Conservation (phyloP, 306 rosid species). For the Albizia julibrissin region DNA sequence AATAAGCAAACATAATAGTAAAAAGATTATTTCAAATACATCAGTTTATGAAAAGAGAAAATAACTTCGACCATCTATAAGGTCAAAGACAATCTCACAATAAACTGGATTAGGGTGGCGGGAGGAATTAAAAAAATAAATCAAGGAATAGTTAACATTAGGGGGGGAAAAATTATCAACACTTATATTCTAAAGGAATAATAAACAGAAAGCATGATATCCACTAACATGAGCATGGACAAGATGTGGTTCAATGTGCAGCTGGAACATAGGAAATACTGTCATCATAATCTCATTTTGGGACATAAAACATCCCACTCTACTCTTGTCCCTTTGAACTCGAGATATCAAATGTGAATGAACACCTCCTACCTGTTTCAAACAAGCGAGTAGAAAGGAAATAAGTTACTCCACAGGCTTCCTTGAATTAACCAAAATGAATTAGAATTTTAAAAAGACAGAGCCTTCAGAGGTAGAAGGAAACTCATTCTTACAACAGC, state of each 20-base stretch:
- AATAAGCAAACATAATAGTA: conserved; percentile 8
- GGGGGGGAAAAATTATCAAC: conserved; percentile 24
- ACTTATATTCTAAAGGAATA: conserved; percentile 9
- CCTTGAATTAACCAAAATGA: conserved; percentile 22
- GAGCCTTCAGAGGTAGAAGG: conserved; percentile 22
- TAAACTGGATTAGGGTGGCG: conserved; percentile 19
- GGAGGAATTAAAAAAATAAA: conserved; percentile 1
- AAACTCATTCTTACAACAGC: conserved; percentile 76
- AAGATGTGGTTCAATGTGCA: conserved; percentile 95
- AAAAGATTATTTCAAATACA: conserved; percentile 5
- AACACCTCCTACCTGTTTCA: conserved; percentile 95
- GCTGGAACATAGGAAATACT: conserved; percentile 99
- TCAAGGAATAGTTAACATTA: neutral
- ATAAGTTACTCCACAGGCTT: conserved; percentile 21
- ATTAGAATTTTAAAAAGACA: conserved; percentile 28
- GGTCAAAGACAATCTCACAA: conserved; percentile 22
- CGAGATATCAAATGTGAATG: conserved; percentile 98
- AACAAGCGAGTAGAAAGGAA: conserved; percentile 27
- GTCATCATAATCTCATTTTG: conserved; percentile 97
- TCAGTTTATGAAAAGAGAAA: conserved; percentile 28
- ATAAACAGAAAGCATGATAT: neutral
- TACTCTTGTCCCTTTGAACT: conserved; percentile 97
- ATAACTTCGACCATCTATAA: conserved; percentile 20
- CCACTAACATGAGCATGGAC: conserved; percentile 96
- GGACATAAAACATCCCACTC: conserved; percentile 86